phyloP scores from a whole-genome alignment of 441 rosid genomes.

The Monsonia emarginata region DNA sequence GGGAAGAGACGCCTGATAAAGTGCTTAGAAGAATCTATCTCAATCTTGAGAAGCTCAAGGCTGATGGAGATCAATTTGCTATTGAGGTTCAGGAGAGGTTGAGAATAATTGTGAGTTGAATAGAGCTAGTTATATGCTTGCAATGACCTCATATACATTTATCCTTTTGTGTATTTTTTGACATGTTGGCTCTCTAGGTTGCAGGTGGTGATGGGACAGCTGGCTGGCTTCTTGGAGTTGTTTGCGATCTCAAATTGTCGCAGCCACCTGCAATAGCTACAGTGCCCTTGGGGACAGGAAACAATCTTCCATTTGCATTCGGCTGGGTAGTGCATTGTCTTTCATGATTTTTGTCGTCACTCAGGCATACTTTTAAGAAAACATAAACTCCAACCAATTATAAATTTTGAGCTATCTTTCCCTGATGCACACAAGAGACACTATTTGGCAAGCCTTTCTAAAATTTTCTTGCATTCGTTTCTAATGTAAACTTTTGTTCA shows the following conservation, averaged over 20 bases:
- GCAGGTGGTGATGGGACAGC: conserved; percentile 51
- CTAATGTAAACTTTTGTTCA: background rate
- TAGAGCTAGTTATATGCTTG: background rate
- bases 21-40: conserved; percentile 31
- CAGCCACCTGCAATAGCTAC: conserved; percentile 39
- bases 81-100: conserved; percentile 28
- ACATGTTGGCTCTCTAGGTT: conserved; percentile 25
- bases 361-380: background rate
- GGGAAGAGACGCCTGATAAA: conserved; percentile 31
- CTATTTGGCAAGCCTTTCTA: background rate
- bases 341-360: conserved; percentile 1
- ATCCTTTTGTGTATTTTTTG: conserved; percentile 6
- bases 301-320: conserved; percentile 47
- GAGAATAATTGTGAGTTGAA: conserved; percentile 39
- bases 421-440: background rate
- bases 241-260: conserved; percentile 40
- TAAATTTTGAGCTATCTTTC: background rate
- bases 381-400: background rate
- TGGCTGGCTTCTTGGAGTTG: conserved; percentile 44
- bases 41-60: conserved; percentile 23
- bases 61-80: conserved; percentile 29
- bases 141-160: background rate
- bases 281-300: conserved; percentile 47
- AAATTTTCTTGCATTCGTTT: background rate
- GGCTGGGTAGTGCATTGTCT: conserved; percentile 34